phyloP scores from a whole-genome alignment of 352 stramenopile genomes.

The Pythium phragmitis region DNA sequence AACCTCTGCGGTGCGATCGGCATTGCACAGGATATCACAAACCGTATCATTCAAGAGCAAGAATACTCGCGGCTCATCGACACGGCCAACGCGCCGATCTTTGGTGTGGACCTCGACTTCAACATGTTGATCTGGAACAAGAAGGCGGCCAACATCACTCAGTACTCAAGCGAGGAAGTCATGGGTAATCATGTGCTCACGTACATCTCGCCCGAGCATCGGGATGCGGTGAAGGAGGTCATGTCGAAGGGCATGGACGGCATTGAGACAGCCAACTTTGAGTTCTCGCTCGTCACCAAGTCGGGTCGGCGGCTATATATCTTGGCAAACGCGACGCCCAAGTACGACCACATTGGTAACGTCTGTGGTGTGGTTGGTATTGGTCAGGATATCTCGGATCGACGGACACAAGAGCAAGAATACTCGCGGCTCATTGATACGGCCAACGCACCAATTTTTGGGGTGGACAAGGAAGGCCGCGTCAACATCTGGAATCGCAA shows the following conservation, averaged over 20 bases:
- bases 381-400: conserved; percentile 81
- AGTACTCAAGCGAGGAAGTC: conserved; percentile 87
- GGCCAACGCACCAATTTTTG: conserved; percentile 90
- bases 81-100: conserved; percentile 88
- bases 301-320: conserved; percentile 67
- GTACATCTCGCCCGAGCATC: conserved; percentile 84
- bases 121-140: conserved; percentile 91
- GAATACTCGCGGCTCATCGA: conserved; percentile 87
- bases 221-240: conserved; percentile 56
- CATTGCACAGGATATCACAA: conserved; percentile 82
- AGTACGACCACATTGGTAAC: conserved; percentile 70
- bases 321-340: conserved; percentile 69
- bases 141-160: conserved; percentile 87
- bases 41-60: conserved; percentile 84
- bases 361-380: conserved; percentile 83
- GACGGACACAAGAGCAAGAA: conserved; percentile 89
- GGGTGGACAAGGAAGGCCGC: conserved; percentile 74
- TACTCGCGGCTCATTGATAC: conserved; percentile 89
- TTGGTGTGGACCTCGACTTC: conserved; percentile 74
- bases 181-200: conserved; percentile 86
- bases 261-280: conserved; percentile 77
- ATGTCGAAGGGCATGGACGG: conserved; percentile 68
- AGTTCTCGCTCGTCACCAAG: conserved; percentile 83
- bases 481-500: conserved; percentile 94
- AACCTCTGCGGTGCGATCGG: conserved; percentile 79